Percentiles rank a stretch among this genome's conserved stretches.
Evolutionary conservation across 768 basidiomycete species (phyloP).

Genomic region (Phlebiopsis flavidoalba): DNA sequence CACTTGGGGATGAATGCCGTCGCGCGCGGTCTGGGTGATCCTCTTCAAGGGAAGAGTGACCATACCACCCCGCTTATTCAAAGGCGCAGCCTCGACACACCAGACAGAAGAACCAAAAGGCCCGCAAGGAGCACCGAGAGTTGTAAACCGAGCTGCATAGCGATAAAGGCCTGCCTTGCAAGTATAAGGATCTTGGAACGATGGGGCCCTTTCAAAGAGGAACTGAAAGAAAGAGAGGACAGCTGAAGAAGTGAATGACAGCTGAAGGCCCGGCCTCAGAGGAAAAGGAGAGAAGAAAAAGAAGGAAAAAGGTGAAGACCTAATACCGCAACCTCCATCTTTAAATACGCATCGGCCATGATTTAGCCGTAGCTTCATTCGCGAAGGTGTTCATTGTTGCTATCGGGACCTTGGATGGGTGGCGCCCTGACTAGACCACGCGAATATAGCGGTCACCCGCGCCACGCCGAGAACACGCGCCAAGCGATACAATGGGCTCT

Average conservation of each 20-base stretch:
- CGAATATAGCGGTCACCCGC: neutral
- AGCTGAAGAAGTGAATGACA: slow-evolving; percentile 18
- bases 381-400: slow-evolving; percentile 6
- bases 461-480: neutral
- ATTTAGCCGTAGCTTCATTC: neutral
- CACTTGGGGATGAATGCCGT: slow-evolving; percentile 36
- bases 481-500: neutral
- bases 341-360: neutral
- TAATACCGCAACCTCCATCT: neutral
- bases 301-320: slow-evolving; percentile 16
- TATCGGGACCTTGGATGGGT: neutral
- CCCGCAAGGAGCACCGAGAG: slow-evolving; percentile 50
- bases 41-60: slow-evolving; percentile 40
- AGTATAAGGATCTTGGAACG: slow-evolving; percentile 18
- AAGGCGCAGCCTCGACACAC: slow-evolving; percentile 42
- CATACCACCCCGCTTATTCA: slow-evolving; percentile 26
- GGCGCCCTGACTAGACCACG: slow-evolving; percentile 1
- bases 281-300: slow-evolving; percentile 13
- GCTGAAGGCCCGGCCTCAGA: slow-evolving; percentile 34
- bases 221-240: slow-evolving; percentile 16
- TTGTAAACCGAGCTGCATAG: slow-evolving; percentile 52
- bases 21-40: slow-evolving; percentile 20
- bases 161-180: slow-evolving; percentile 22
- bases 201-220: slow-evolving; percentile 18
- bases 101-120: slow-evolving; percentile 37